Base-by-base conservation (phyloP, 208 protist species). In the Leishmania gerbilli region DNA sequence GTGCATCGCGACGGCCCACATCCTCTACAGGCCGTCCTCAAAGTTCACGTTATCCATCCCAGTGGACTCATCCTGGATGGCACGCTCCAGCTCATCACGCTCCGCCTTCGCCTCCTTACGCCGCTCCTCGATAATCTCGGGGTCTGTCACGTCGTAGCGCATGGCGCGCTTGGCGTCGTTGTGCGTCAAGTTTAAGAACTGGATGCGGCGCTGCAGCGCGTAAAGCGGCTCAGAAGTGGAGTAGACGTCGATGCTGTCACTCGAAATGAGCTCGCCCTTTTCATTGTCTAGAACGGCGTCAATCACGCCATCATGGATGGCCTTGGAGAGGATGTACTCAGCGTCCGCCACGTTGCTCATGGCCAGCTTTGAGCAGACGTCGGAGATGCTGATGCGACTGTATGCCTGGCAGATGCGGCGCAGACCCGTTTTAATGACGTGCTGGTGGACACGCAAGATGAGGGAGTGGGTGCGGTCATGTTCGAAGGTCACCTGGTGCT, bases 251-350 rank as follows among this genome's bases (percentile, higher is more conserved):
- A 96, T 84, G 40, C 85, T 93, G 56, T 99, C 99, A 74, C 94
- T 99, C 31, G 96, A 98, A 71, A 98, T 95, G 53, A 99, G 88
- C 79, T 93, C 92, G 24, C 95, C 92, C 47, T 93, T 92, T 60
- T 97, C 92, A 87, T 99, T 98, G 87, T 99, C 97, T 67, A 99
- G 95, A 0, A 93, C 93, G 1, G 98, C 99, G 81, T 99, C 97
- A 83, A 99, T 99, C 27, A 99, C 98, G 76, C 98, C 96, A 89
- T 99, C 98, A 79, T 92, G 93, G 76, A 99, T 99, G 49, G 99
- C 99, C 91, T 99, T 99, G 58, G 99, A 93, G 56, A 99, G 96
- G 80, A 99, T 99, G 88, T 98, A 99, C 92, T 99, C 98, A 11
- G 97, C 98, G 93, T 99, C 98, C 31, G 98, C 92, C 15, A 94